A percentile compares a stretch with the other conserved stretches of the same genome.
phyloP scores from a whole-genome alignment of 805 yeast genomes.

The Lipomyces starkeyi region DNA sequence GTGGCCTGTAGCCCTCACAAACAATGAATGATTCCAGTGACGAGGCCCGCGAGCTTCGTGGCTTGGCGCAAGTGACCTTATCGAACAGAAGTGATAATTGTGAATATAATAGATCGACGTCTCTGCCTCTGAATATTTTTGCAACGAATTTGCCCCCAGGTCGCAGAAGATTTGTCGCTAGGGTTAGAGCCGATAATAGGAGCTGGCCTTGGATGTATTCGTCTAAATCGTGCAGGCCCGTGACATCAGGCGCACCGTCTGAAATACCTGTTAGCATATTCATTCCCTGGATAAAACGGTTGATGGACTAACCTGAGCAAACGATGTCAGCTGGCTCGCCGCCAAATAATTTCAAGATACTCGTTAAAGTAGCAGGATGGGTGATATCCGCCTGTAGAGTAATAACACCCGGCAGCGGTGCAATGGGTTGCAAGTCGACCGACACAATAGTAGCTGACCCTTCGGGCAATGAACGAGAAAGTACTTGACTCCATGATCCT shows the following conservation, averaged over 20 bases:
- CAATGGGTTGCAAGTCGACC: constrained; percentile 96
- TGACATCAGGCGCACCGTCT: constrained; percentile 99
- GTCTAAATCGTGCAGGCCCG: constrained; percentile 95
- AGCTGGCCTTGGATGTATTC: constrained; percentile 97
- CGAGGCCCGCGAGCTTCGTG: constrained; percentile 92
- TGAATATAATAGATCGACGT: constrained; percentile 90
- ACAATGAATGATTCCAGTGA: constrained; percentile 94
- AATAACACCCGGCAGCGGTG: constrained; percentile 90
- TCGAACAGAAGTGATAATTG: constrained; percentile 87
- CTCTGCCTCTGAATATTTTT: constrained; percentile 94
- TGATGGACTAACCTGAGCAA: constrained; percentile 57
- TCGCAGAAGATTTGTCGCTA: constrained; percentile 85
- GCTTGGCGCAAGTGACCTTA: constrained; percentile 91
- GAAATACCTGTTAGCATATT: background rate
- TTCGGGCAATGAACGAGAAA: constrained; percentile 59
- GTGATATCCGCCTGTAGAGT: constrained; percentile 96
- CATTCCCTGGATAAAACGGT: background rate
- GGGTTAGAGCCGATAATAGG: constrained; percentile 85
- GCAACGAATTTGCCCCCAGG: constrained; percentile 96
- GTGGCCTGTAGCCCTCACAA: constrained; percentile 84
- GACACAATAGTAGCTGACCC: constrained; percentile 78
- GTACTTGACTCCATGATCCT: constrained; percentile 97
- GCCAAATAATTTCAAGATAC: constrained; percentile 79
- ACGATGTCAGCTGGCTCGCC: constrained; percentile 95
- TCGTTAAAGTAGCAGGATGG: constrained; percentile 84